These are phyloP conservation scores for Diaporthe eres DNA, from an alignment of 2,329 filamentous ascomycete genomes.

Conservation along the genomic window DNA sequence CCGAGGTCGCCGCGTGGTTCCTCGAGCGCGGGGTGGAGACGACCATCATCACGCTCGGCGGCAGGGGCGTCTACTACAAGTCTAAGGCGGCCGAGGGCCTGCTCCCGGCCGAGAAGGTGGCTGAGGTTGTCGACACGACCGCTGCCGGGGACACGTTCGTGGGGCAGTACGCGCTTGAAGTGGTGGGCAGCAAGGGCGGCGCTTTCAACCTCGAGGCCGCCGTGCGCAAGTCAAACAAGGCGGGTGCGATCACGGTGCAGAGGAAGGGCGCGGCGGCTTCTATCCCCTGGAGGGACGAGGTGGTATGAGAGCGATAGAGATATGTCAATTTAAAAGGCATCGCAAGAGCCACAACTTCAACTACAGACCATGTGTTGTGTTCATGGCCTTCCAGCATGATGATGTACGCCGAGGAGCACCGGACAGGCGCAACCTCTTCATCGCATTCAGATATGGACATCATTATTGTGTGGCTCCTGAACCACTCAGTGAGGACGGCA, in stretches of 20 bases:
- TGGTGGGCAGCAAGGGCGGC: constrained; percentile 63
- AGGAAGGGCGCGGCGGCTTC: constrained; percentile 74
- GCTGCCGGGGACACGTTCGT: constrained; percentile 96
- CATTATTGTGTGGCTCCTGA: too few species aligned
- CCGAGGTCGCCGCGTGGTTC: constrained; percentile 71
- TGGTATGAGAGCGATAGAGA: constrained; percentile 42
- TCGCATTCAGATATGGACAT: too few species aligned
- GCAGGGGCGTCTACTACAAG: constrained; percentile 80
- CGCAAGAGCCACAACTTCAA: neutral
- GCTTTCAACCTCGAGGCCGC: constrained; percentile 71
- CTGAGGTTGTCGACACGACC: constrained; percentile 87
- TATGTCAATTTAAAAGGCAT: neutral
- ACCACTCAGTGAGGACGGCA: too few species aligned
- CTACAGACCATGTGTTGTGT: neutral
- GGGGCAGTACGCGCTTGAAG: constrained; percentile 84
- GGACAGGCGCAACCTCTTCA: too few species aligned
- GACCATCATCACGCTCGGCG: constrained; percentile 87
- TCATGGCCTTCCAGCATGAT: neutral
- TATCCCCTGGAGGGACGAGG: constrained; percentile 74
- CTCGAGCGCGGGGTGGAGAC: constrained; percentile 78
- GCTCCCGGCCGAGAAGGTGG: constrained; percentile 76
- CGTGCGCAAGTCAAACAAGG: constrained; percentile 71
- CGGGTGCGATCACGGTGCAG: constrained; percentile 77
- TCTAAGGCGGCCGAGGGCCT: constrained; percentile 60
- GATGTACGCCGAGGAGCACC: neutral